Base-by-base conservation (phyloP, 495 filamentous ascomycete species). In the Lophium mytilinum region DNA sequence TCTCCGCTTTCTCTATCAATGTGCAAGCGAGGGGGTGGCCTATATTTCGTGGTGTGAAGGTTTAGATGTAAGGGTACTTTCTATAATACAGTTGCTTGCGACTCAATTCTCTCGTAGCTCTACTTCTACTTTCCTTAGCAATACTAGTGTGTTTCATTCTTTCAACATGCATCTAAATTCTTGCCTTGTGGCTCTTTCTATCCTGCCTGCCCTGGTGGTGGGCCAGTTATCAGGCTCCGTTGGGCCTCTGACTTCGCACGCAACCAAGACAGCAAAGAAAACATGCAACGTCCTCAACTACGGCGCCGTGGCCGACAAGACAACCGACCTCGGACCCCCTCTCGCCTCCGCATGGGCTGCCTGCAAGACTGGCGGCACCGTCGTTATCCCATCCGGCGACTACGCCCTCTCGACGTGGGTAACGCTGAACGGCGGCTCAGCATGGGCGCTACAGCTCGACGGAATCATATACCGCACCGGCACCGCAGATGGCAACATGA, bases 401-500 rank as follows among this genome's bases (percentile, higher is more conserved):
- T 69, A 67, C 53, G 69, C 69, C 21, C 58, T 73, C 47, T 56
- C 49, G 10, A 73, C 62, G 0, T 73, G 70, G 70, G 68, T 71
- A 2, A 68, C 64, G 9, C 55, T 72, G 34, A 66, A 43, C 34
- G 67, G 67, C 35, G 70, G 70, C 11, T 65, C 57, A 9, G 66
- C 54, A 5, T 68, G 62, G 62, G 71, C 70, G 7, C 52, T 73
- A 5, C 71, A 72, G 45, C 54, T 69, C 21, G 71, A 73, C 52
- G 71, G 70, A 17, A 62, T 61, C 19, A 69, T 72, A 36, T 60
- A 67, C 43, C 65, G 70, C 4, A 71, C 64, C 7, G 70, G 70
- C 9, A 72, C 68, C 1, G 70, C 56, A 1, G 69, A 67, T 19
- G 71, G 71, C n/a, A 72, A 73, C 48, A 72, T 73, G 71, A 72